phyloP scores from a whole-genome alignment of 768 basidiomycete genomes.

The Termitomyces eurrhizus region DNA sequence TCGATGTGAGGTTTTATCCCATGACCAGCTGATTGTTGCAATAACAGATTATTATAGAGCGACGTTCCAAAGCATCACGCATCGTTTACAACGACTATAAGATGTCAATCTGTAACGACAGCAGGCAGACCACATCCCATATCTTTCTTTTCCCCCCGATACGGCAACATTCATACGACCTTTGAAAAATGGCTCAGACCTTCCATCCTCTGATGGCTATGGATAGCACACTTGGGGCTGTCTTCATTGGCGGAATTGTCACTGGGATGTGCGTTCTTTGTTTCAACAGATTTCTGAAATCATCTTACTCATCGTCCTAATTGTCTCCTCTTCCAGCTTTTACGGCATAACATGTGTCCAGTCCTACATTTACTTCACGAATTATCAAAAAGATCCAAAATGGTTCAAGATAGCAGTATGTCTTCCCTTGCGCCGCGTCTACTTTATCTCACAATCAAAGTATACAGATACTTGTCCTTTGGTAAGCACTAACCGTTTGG shows the following conservation, averaged over 20 bases:
- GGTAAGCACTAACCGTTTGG: background rate
- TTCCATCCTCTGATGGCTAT: background rate
- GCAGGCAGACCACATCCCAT: background rate
- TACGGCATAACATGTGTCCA: slow-evolving; percentile 8
- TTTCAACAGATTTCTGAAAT: background rate
- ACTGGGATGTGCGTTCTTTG: background rate
- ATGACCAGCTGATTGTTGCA: background rate
- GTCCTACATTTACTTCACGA: background rate
- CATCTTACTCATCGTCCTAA: too few species aligned
- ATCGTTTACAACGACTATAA: background rate
- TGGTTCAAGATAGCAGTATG: slow-evolving; percentile 5
- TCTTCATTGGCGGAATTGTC: background rate
- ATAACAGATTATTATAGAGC: background rate
- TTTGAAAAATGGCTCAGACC: background rate
- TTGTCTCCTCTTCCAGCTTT: background rate
- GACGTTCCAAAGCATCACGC: background rate
- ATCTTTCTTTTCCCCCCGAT: background rate
- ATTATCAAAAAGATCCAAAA: background rate
- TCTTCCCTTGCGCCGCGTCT: background rate
- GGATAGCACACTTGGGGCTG: background rate
- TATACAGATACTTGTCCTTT: background rate
- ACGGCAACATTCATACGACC: background rate
- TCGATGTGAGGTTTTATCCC: background rate
- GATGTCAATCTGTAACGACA: background rate
- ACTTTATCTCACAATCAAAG: background rate